These are phyloP conservation scores for Penicillium paneum DNA, from an alignment of 2,329 filamentous ascomycete genomes.

Conservation along the genomic window DNA sequence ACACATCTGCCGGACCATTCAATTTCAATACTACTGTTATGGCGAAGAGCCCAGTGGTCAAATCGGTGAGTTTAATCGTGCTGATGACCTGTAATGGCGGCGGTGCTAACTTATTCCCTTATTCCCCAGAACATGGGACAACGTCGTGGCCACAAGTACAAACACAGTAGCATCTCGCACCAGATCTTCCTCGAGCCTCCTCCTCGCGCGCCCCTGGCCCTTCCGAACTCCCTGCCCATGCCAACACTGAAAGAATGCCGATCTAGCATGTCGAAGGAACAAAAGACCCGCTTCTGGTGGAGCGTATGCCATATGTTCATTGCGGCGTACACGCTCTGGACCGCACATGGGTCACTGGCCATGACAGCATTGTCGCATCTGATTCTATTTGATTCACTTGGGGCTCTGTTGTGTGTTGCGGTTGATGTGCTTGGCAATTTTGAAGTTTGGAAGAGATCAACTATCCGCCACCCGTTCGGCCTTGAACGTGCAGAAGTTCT, in stretches of 20 bases:
- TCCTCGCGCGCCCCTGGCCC: conserved; percentile 75
- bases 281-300: conserved; percentile 81
- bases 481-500: conserved; percentile 90
- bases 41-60: conserved; percentile 66
- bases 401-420: conserved; percentile 82
- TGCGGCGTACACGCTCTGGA: conserved; percentile 80
- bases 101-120: conserved; percentile 22
- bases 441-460: conserved; percentile 93
- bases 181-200: conserved; percentile 95
- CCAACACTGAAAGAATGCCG: conserved; percentile 86
- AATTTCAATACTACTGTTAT: conserved; percentile 87
- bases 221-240: conserved; percentile 87
- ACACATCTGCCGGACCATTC: conserved; percentile 63
- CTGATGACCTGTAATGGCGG: background rate
- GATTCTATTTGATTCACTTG: conserved; percentile 91
- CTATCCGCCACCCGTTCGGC: conserved; percentile 87
- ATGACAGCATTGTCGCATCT: conserved; percentile 90
- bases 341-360: conserved; percentile 78
- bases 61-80: conserved; percentile 60
- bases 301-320: conserved; percentile 83
- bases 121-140: conserved; percentile 73
- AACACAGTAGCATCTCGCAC: conserved; percentile 92
- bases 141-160: conserved; percentile 93
- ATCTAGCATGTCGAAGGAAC: conserved; percentile 83
- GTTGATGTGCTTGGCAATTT: conserved; percentile 96